These are phyloP conservation scores for Knoxdaviesia capensis DNA, from an alignment of 2,329 filamentous ascomycete species.

Conservation along the genomic window DNA sequence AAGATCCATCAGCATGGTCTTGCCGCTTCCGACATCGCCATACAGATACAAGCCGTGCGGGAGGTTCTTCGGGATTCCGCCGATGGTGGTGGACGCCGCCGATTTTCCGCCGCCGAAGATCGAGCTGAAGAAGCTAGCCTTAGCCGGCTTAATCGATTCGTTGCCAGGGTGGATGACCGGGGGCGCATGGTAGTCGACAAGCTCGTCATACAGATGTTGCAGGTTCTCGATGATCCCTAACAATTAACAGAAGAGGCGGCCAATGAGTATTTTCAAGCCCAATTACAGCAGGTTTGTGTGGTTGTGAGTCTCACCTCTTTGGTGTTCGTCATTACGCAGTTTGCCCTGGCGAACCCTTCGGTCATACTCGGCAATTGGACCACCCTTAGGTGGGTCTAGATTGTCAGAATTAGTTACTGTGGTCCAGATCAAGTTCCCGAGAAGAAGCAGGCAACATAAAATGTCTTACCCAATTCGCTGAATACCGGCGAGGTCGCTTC, in stretches of 20 bases:
- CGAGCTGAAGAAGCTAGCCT: constrained; percentile 32
- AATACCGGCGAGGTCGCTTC: no score
- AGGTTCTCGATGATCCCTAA: constrained; percentile 72
- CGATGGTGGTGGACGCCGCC: constrained; percentile 17
- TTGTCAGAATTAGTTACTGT: constrained; percentile 1
- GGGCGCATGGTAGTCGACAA: constrained; percentile 53
- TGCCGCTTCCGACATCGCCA: constrained; percentile 90
- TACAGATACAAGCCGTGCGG: constrained; percentile 88
- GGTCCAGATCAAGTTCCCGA: neutral
- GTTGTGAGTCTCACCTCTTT: constrained; percentile 41
- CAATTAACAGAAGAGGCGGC: no score
- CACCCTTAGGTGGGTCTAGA: constrained; percentile 20
- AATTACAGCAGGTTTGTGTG: constrained; percentile 5
- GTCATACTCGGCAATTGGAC: constrained; percentile 80
- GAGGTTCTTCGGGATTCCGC: constrained; percentile 46
- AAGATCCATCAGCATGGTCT: constrained; percentile 98
- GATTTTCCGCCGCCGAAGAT: constrained; percentile 33
- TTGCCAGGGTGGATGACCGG: constrained; percentile 58
- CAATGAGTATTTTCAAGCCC: neutral
- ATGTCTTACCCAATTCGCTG: no score
- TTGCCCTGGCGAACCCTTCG: constrained; percentile 52
- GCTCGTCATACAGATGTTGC: constrained; percentile 72
- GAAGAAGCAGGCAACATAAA: no score
- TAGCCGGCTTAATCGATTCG: constrained; percentile 40
- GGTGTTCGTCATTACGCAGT: constrained; percentile 74